These are phyloP conservation scores for Leccinum ochraceum DNA, from an alignment of 768 basidiomycete species.

Conservation along the genomic window DNA sequence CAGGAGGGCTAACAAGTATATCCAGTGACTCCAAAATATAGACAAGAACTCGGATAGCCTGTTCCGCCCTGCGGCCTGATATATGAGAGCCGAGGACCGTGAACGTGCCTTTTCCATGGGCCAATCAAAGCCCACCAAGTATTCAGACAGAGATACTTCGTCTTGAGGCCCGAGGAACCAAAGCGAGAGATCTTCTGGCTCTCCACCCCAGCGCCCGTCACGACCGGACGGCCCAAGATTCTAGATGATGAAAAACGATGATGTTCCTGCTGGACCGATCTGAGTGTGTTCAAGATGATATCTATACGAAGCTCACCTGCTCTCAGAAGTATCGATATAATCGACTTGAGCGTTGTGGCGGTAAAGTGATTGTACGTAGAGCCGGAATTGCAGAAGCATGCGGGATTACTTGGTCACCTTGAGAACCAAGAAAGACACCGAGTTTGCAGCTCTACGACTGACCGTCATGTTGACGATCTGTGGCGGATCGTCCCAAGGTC, in stretches of 20 bases:
- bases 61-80: neutral
- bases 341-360: neutral
- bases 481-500: slow-evolving; percentile 18
- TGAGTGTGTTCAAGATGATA: neutral
- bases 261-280: neutral
- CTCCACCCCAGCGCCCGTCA: slow-evolving; percentile 1
- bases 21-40: neutral
- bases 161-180: neutral
- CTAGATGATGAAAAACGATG: neutral
- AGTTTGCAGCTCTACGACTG: neutral
- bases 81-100: neutral
- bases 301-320: neutral
- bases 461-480: slow-evolving; percentile 13
- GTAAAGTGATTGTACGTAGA: neutral
- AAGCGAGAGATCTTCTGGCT: neutral
- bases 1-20: slow-evolving; percentile 4
- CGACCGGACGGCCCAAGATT: neutral
- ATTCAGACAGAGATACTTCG: neutral
- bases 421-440: slow-evolving; percentile 1
- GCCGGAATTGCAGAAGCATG: slow-evolving; percentile 1
- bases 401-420: neutral
- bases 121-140: neutral
- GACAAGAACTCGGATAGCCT: neutral
- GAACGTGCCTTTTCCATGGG: neutral
- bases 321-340: neutral